Percentiles rank a stretch among this genome's conserved stretches.
These are phyloP conservation scores for Cucurbita argyrosperma DNA, from an alignment of 306 rosid genomes.

Conservation along the genomic window DNA sequence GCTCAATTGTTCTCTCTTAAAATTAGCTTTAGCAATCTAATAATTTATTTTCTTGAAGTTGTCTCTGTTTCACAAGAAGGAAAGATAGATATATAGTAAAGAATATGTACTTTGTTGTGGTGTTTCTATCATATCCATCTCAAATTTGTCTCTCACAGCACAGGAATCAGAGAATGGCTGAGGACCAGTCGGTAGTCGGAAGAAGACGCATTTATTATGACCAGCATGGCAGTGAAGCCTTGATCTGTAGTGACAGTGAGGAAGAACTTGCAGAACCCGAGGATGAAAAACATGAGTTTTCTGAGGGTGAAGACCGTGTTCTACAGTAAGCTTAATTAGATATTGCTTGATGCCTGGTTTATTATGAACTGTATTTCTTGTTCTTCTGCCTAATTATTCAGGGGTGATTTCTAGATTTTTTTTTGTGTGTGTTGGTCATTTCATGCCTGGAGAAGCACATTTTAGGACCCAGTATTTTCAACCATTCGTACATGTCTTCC, in stretches of 20 bases:
- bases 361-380: not conserved
- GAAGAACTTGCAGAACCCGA: constrained; percentile 72
- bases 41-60: not conserved
- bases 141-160: constrained; percentile 36
- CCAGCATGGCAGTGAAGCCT: constrained; percentile 76
- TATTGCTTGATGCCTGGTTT: not conserved
- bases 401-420: not conserved
- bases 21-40: not conserved
- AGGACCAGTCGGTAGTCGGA: constrained; percentile 90
- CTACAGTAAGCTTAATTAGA: constrained; percentile 42
- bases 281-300: constrained; percentile 71
- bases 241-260: constrained; percentile 90
- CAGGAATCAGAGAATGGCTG: constrained; percentile 99
- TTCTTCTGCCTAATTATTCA: not conserved
- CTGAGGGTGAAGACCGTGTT: constrained; percentile 64
- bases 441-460: not conserved
- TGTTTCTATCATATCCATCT: constrained; percentile 23
- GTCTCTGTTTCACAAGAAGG: not conserved
- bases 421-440: not conserved
- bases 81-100: not conserved
- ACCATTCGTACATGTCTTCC: not conserved
- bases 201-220: constrained; percentile 92
- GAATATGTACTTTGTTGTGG: constrained; percentile 13
- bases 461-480: not conserved
- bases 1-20: not conserved